phyloP scores from a whole-genome alignment of 2,329 filamentous ascomycete genomes.

The Botrytis squamosa region DNA sequence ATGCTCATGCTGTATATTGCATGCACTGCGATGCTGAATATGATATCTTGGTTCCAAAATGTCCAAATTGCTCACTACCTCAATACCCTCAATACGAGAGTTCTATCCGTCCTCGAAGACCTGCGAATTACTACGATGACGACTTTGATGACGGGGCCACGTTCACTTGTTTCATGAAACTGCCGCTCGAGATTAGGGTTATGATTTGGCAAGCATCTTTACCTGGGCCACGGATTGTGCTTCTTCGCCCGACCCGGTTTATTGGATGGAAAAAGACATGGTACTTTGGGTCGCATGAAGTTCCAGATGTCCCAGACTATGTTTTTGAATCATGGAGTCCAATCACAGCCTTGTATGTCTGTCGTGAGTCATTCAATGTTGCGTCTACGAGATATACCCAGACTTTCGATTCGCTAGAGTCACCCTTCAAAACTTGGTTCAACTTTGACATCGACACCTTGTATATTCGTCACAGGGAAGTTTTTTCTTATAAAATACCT shows the following conservation, averaged over 20 bases:
- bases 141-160: not conserved
- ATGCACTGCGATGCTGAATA: not conserved
- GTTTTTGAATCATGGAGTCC: too few species aligned
- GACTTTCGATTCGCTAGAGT: too few species aligned
- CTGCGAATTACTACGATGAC: not conserved
- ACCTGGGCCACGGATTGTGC: not conserved
- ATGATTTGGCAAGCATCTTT: not conserved
- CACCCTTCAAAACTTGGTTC: too few species aligned
- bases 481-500: too few species aligned
- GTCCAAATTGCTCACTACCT: not conserved
- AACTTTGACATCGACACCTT: too few species aligned
- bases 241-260: not conserved
- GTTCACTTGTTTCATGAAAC: not conserved
- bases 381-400: too few species aligned
- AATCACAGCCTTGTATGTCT: too few species aligned
- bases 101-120: not conserved
- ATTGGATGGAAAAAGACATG: too few species aligned
- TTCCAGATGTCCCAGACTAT: too few species aligned
- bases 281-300: too few species aligned
- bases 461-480: too few species aligned
- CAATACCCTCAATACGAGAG: not conserved
- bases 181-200: not conserved
- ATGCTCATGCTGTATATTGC: not conserved
- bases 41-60: not conserved
- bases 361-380: too few species aligned